Base-by-base conservation (phyloP, 495 filamentous ascomycete species). In the Thermochaetoides thermophila region DNA sequence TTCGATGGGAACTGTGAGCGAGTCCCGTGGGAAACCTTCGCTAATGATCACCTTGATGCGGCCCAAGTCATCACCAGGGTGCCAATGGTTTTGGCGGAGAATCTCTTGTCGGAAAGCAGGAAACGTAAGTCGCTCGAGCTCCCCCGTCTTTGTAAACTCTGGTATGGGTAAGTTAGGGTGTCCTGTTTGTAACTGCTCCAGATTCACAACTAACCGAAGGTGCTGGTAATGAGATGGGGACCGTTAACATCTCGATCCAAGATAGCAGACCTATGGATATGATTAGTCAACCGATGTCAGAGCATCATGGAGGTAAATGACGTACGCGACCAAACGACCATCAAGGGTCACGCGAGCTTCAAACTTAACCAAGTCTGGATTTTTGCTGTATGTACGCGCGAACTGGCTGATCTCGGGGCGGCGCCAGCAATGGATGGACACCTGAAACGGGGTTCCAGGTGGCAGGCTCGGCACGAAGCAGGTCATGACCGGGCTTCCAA, bases 381-480 rank as follows among this genome's bases (percentile, higher is more conserved):
- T 64, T 46, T 74, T 70, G 56, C 69, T 73, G 48, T 76, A 61
- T 30, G 59, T 60, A 34, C 65, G 63, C 17, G 74, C 67, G 42
- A 73, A 67, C 19, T 70, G 63, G 37, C 73, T 80, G 29, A 75
- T 61, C 3, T 60, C 57, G 2, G 80, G 78, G 10, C 60, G 66
- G n/a, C 69, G 67, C 84, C 84, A 93, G 36, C 66, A 75, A 53
- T 91, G 84, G 30, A 93, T 60, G 2, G 84, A 91, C 20, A 91
- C 65, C 32, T 77, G 71, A 52, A 87, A 89, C 0, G 71, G 63
- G 14, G 57, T 64, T 14, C 73, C 65, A 5, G 57, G 50, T 2
- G 67, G 47, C 7, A 86, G 54, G 26, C 75, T 79, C 6, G 80
- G 76, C 31, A 89, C 63, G 51, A 84, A 93, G 38, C 74, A 78